phyloP scores from a whole-genome alignment of 768 basidiomycete genomes.

The Tylopilus cervinicoccineus region DNA sequence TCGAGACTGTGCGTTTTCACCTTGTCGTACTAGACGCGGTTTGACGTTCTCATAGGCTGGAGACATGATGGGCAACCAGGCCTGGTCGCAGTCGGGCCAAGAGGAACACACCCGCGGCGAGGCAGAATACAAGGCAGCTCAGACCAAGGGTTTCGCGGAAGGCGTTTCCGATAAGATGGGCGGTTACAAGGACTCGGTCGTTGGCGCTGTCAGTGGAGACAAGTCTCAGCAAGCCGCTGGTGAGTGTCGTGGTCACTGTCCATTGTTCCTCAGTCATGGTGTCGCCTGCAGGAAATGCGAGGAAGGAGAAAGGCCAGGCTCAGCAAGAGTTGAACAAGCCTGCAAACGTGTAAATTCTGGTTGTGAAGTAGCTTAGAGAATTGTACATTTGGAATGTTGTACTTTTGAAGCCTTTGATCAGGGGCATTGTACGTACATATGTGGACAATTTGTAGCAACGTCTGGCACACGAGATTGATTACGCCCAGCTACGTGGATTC shows the following conservation, averaged over 20 bases:
- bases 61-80: slow-evolving; percentile 38
- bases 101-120: slow-evolving; percentile 50
- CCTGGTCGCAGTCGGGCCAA: slow-evolving; percentile 44
- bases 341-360: background rate
- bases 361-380: background rate
- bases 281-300: slow-evolving; percentile 41
- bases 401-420: background rate
- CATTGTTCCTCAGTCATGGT: background rate
- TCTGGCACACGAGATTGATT: background rate
- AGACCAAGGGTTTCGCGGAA: slow-evolving; percentile 48
- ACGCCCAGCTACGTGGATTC: slow-evolving; percentile 63
- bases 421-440: background rate
- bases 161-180: slow-evolving; percentile 41
- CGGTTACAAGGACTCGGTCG: slow-evolving; percentile 51
- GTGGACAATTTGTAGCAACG: background rate
- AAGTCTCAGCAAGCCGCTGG: slow-evolving; percentile 47
- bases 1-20: slow-evolving; percentile 28
- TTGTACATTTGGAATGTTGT: slow-evolving; percentile 1
- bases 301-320: slow-evolving; percentile 50
- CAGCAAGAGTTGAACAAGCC: slow-evolving; percentile 53
- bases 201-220: slow-evolving; percentile 57
- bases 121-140: slow-evolving; percentile 43
- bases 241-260: slow-evolving; percentile 15
- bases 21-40: background rate
- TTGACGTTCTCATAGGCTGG: slow-evolving; percentile 31